Base-by-base conservation (phyloP, 2,329 filamentous ascomycete species). In the Aspergillus nomiae region DNA sequence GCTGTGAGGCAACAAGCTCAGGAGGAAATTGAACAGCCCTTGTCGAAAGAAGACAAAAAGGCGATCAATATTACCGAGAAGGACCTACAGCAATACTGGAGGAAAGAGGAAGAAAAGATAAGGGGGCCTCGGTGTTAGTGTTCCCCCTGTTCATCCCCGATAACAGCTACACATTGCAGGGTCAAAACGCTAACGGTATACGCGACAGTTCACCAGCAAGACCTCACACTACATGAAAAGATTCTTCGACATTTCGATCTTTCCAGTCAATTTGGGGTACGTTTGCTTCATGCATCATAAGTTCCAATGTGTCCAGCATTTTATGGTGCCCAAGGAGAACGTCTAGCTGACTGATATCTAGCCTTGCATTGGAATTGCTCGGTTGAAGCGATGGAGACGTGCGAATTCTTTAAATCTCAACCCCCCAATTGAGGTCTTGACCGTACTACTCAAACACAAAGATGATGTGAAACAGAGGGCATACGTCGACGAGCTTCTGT, bases 221-320 rank as follows among this genome's bases (percentile, higher is more conserved):
- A 84, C 2, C 74, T 98, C 69, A 85, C 83, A 12, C 69, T 91
- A 53, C 84, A 90, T 61, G 94, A 98, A 83, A 97, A 94, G 82
- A 88, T 98, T 30, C 78, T 98, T 71, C 84, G 94, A 66, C 92
- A 97, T 76, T 99, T 95, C 79, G 95, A 99, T 76, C 90, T 96
- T 68, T 95, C 90, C 73, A 92, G 87, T 64, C 92, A 97, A 72
- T 99, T 92, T 76, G 95, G 95, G 61, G 93, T 96, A 87, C 82
- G 91, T 88, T n/a, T 59, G 16, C 55, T 38, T 30, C 51, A 7
- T 60, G 11, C n/a, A 21, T 19, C 9, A 34, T 45, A 14, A 9
- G 14, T 46, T 10, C n/a, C 21, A 19, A 19, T 3, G 11, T 6
- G 30, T 28, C 10, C 36, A 10, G 2, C 16, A 21, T 55, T 51